Base-by-base conservation (phyloP, 176 grass and related monocot species). In the Tillandsia leiboldiana region DNA sequence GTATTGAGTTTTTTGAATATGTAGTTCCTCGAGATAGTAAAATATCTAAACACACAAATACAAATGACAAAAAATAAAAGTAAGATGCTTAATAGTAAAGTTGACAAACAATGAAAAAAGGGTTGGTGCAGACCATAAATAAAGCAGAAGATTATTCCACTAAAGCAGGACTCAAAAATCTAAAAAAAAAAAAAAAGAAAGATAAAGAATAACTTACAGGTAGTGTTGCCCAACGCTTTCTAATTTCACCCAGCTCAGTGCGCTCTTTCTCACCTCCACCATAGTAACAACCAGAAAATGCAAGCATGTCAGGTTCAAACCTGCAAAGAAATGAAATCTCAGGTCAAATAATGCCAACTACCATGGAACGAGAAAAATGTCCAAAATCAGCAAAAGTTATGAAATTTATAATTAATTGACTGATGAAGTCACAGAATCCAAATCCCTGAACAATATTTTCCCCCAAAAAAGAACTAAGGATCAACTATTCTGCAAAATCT, bases 291-390 rank as follows among this genome's bases (percentile, higher is more conserved):
- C 93, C 89, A 77, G 93, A 97, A 89, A 97, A 97, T 75, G 93
- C 89, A 82, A 97, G 93, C 93, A 97, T 97, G 50, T 97, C 93
- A 57, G 86, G 86, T 81, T 97, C 93, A 75, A 97, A 97, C 86
- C 93, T 97, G 80, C 54, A 14, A 42, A 68, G 33, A 27, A 64
- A 59, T 15, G 50, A 74, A 14, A 71, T 57, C 10, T 63, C n/a
- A 63, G 62, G 61, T 69, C 3, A 18, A 61, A 59, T 15, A 49
- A 22, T 7, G 12, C 13, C 61, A 24, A 68, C 59, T 57, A 69
- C 8, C 14, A 26, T 14, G 29, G 47, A 14, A 12, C 22, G 17
- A 48, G 53, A 42, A 53, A 66, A 52, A 65, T 20, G 14, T 65
- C n/a, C 20, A 53, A 61, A 17, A 18, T 61, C 56, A 61, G 22